Evolutionary conservation across 139 green algal genomes (phyloP), one percentile per base, ranked within the genome.

Genomic region (Coelastrella sp.): DNA sequence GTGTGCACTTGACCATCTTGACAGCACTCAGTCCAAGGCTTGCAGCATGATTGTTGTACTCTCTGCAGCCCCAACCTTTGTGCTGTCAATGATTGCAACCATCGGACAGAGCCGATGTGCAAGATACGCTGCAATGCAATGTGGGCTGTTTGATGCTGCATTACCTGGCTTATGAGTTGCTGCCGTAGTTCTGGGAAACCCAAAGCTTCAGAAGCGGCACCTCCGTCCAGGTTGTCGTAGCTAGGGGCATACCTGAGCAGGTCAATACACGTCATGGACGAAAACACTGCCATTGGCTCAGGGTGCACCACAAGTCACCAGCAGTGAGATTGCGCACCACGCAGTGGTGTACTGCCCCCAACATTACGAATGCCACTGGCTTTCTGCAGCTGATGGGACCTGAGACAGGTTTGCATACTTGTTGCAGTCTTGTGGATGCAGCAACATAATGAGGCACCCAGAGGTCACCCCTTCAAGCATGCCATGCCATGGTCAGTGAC

Each of bases 181-280:
- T 78, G 56, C 6, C 95, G 85, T 14, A 96, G 87, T 19, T 92
- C 86, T 0, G 92, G 90, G 63, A 97, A 94, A 1, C 95, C 95
- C 4, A 97, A 84, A 7, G 90, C 89, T 60, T 92, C 76, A 1
- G 95, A 94, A 0, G 92, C 80, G 0, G 68, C 56, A 0, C 95
- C 95, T n/a, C 90, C 95, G 49, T 97, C 94, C 14, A 97, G 81
- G 5, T 93, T 75, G 60, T 97, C 95, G 78, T 97, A 97, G 4
- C 56, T 92, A 88, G 87, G 3, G 5, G 81, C 35, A 68, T 74
- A 88, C 17, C n/a, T 73, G 49, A 84, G 9, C 58, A 76, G 12
- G 59, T 27, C 15, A 35, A 27, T 6, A 70, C 1, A 56, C 66
- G 57, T 4, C 14, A 59, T 89, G 70, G 11, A 49, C 59, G 27